These are phyloP conservation scores for Penicillium rolfsii DNA, from an alignment of 2,329 filamentous ascomycete species.

Conservation along the genomic window DNA sequence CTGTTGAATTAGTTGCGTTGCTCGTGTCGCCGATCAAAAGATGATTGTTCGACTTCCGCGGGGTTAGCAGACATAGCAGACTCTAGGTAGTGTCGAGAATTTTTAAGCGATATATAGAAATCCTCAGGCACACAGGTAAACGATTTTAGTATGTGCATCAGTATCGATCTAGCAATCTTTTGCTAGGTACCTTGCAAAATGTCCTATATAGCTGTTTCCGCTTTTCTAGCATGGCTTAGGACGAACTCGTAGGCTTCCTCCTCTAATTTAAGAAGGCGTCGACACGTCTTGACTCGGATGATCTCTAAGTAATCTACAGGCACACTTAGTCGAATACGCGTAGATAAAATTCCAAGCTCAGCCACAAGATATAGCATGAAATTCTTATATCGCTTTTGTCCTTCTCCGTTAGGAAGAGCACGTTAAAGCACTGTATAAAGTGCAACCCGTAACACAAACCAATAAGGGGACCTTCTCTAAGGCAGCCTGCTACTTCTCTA, in stretches of 20 bases:
- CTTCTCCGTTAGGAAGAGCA: conserved; percentile 16
- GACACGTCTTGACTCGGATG: conserved; percentile 51
- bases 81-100: conserved; percentile 9
- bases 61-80: conserved; percentile 1
- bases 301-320: conserved; percentile 41
- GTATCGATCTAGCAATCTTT: neutral
- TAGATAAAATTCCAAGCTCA: conserved; percentile 36
- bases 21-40: conserved; percentile 5
- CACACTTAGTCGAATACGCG: conserved; percentile 4
- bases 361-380: conserved; percentile 56
- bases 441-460: conserved; percentile 58
- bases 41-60: neutral
- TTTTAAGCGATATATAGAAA: conserved; percentile 10
- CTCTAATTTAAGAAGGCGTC: conserved; percentile 50
- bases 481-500: conserved; percentile 42
- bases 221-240: neutral
- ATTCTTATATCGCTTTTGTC: conserved; percentile 51
- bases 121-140: conserved; percentile 11
- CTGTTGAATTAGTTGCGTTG: conserved; percentile 1
- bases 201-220: neutral
- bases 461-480: conserved; percentile 58
- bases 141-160: neutral
- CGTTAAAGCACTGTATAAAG: conserved; percentile 46
- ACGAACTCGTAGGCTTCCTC: conserved; percentile 22
- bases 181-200: conserved; percentile 1